phyloP scores from a whole-genome alignment of 805 yeast genomes.

The Saccharomyces kudriavzevii region DNA sequence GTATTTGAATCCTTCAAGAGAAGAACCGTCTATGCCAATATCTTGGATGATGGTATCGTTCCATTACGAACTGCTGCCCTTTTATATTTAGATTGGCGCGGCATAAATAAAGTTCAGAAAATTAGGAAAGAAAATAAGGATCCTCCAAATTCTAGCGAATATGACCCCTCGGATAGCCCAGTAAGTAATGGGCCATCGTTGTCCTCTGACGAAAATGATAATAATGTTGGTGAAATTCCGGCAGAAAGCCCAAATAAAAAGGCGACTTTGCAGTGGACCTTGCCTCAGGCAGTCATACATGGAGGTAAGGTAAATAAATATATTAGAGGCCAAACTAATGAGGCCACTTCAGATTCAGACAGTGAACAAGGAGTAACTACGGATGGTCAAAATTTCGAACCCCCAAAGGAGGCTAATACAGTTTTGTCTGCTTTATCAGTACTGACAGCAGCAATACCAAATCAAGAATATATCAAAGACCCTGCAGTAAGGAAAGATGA shows the following conservation, averaged over 20 bases:
- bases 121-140: slow-evolving; percentile 17
- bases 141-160: background rate
- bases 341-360: slow-evolving; percentile 5
- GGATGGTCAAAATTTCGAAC: slow-evolving; percentile 24
- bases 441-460: slow-evolving; percentile 73
- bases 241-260: slow-evolving; percentile 19
- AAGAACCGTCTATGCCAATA: slow-evolving; percentile 83
- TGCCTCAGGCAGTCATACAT: slow-evolving; percentile 21
- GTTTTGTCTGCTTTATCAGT: slow-evolving; percentile 71
- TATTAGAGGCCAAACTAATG: slow-evolving; percentile 19
- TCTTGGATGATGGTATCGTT: slow-evolving; percentile 89
- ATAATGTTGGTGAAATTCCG: slow-evolving; percentile 20
- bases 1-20: slow-evolving; percentile 55
- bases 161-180: background rate
- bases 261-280: slow-evolving; percentile 22
- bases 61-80: slow-evolving; percentile 87
- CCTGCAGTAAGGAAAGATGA: slow-evolving; percentile 58
- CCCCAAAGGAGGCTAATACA: slow-evolving; percentile 69
- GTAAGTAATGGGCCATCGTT: slow-evolving; percentile 1
- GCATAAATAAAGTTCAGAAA: slow-evolving; percentile 44
- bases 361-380: slow-evolving; percentile 2
- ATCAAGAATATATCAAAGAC: slow-evolving; percentile 54
- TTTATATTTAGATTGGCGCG: slow-evolving; percentile 78
- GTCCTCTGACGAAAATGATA: background rate
- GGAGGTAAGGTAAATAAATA: slow-evolving; percentile 17